Percentiles rank a stretch among this genome's conserved stretches.
Conservation (phyloP, 1,139 yeast species). For the Nakaseomyces sp. region DNA sequence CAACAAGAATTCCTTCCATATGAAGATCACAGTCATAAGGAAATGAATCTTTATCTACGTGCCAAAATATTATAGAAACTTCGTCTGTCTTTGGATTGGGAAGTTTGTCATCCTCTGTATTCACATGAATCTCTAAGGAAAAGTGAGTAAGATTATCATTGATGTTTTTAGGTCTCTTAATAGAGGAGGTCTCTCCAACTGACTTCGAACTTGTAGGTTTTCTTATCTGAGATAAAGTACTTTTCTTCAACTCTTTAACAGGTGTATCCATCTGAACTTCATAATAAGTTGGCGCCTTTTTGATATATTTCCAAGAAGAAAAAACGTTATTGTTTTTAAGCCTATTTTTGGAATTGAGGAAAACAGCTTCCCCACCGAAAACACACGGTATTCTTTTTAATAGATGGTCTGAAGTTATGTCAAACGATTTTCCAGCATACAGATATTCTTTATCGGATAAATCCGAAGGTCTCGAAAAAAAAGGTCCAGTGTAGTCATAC, state of each 20-base stretch:
- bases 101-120: slow-evolving; percentile 39
- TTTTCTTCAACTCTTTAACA: slow-evolving; percentile 9
- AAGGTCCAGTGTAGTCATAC: slow-evolving; percentile 55
- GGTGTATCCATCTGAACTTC: slow-evolving; percentile 32
- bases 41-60: slow-evolving; percentile 41
- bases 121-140: slow-evolving; percentile 58
- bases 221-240: slow-evolving; percentile 44
- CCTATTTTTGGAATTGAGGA: slow-evolving; percentile 8
- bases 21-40: slow-evolving; percentile 29
- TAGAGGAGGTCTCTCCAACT: slow-evolving; percentile 23
- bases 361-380: slow-evolving; percentile 17
- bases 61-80: slow-evolving; percentile 55
- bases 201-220: slow-evolving; percentile 37
- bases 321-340: slow-evolving; percentile 6
- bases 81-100: slow-evolving; percentile 66
- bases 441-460: slow-evolving; percentile 47
- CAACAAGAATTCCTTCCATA: slow-evolving; percentile 34
- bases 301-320: slow-evolving; percentile 34
- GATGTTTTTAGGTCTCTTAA: slow-evolving; percentile 36
- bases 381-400: slow-evolving; percentile 22
- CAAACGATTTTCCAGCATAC: slow-evolving; percentile 59
- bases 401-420: slow-evolving; percentile 26
- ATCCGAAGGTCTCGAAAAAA: slow-evolving; percentile 45
- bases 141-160: slow-evolving; percentile 46
- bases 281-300: slow-evolving; percentile 35